These are phyloP conservation scores for Colletotrichum incanum DNA, from an alignment of 2,329 filamentous ascomycete species.

Conservation along the genomic window DNA sequence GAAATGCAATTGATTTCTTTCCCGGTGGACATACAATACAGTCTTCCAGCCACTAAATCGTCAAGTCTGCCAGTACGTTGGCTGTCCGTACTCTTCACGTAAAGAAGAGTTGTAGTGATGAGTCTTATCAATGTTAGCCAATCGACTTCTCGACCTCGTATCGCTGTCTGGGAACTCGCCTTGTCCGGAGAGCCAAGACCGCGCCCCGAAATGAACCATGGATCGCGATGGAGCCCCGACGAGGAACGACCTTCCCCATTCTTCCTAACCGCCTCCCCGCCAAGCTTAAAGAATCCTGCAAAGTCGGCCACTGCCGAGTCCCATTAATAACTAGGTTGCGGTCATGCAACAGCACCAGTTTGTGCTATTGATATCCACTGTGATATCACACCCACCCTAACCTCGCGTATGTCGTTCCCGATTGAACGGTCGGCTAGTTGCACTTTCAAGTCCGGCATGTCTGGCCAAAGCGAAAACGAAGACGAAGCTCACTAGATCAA, in stretches of 20 bases:
- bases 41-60: background rate
- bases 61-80: too few relatives aligned
- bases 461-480: background rate
- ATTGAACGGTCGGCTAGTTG: background rate
- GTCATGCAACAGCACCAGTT: background rate
- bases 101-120: background rate
- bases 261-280: conserved; percentile 25
- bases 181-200: conserved; percentile 21
- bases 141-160: background rate
- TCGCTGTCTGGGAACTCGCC: background rate
- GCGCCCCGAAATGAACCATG: conserved; percentile 33
- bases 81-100: background rate
- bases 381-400: background rate
- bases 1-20: background rate
- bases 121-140: background rate
- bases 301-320: conserved; percentile 33
- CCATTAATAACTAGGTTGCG: background rate
- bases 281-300: conserved; percentile 26
- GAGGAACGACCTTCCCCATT: conserved; percentile 32
- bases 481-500: background rate
- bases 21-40: background rate
- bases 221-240: conserved; percentile 29
- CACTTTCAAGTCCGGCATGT: background rate
- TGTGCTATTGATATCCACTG: background rate
- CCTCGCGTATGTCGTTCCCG: background rate